Conservation (phyloP, 2,329 filamentous ascomycete genomes). For the Hymenotorrendiella dingleyae region DNA sequence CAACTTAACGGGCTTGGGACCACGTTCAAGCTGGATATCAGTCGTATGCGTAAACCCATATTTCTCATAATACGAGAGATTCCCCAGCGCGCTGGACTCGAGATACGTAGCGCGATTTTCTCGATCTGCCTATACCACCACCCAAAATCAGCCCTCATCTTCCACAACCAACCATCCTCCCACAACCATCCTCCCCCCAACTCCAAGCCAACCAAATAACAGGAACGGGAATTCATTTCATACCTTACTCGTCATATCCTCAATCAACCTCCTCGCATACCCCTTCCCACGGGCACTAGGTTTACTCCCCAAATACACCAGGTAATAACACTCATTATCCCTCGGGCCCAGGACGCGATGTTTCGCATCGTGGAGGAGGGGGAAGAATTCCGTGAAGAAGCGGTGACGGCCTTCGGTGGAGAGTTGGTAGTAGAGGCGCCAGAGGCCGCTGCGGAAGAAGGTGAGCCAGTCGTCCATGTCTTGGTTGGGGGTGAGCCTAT, state of each 20-base stretch:
- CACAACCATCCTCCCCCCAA: neutral
- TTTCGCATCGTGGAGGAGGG: conserved; percentile 69
- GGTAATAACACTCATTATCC: conserved; percentile 68
- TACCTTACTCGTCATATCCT: conserved; percentile 61
- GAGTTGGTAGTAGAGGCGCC: conserved; percentile 70
- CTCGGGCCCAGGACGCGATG: conserved; percentile 59
- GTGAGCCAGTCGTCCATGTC: conserved; percentile 70
- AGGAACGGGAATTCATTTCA: conserved; percentile 21
- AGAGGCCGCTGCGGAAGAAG: conserved; percentile 67
- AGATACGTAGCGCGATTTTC: conserved; percentile 68
- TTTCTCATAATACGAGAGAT: conserved; percentile 66
- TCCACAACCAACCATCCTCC: neutral
- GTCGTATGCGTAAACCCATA: conserved; percentile 65
- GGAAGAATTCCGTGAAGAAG: conserved; percentile 73
- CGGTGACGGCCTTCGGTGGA: conserved; percentile 64
- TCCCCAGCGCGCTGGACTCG: conserved; percentile 66
- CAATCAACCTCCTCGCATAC: conserved; percentile 65
- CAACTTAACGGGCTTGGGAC: conserved; percentile 53
- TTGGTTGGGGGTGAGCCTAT: conserved; percentile 68
- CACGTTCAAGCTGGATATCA: conserved; percentile 57
- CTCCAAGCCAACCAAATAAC: neutral
- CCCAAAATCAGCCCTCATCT: neutral
- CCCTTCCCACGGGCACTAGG: conserved; percentile 65
- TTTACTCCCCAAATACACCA: conserved; percentile 77
- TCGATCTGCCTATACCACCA: conserved; percentile 52